These are phyloP conservation scores for Colletotrichum liaoningense DNA, from an alignment of 2,329 filamentous ascomycete genomes.

Conservation along the genomic window DNA sequence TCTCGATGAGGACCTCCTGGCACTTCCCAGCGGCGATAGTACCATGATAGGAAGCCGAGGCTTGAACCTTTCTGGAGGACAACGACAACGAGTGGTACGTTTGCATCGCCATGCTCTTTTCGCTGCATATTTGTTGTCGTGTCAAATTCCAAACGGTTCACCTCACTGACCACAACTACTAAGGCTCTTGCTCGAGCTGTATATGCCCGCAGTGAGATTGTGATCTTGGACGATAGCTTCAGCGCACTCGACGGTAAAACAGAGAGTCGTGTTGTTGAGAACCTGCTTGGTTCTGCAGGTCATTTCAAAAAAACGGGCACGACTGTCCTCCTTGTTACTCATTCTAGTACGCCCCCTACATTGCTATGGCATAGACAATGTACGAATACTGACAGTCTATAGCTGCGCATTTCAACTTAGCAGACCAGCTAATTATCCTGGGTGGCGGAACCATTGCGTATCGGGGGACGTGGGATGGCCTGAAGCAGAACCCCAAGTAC, in stretches of 20 bases:
- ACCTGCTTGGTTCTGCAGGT: conserved; percentile 36
- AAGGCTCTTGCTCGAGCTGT: conserved; percentile 28
- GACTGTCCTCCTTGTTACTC: conserved; percentile 31
- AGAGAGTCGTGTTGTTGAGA: conserved; percentile 24
- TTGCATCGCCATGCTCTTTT: not conserved
- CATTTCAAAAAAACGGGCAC: conserved; percentile 35
- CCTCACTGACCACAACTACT: not conserved
- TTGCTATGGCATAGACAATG: not conserved
- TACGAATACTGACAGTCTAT: not conserved
- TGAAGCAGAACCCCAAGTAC: not conserved
- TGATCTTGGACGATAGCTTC: conserved; percentile 30
- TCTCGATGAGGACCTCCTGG: conserved; percentile 32
- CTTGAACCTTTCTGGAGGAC: conserved; percentile 37
- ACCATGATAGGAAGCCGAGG: conserved; percentile 36
- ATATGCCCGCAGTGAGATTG: conserved; percentile 4
- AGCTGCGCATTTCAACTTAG: conserved; percentile 10
- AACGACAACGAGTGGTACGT: conserved; percentile 40
- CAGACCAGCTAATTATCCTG: conserved; percentile 5
- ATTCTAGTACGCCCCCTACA: not conserved
- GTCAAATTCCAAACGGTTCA: not conserved
- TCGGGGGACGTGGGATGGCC: conserved; percentile 8
- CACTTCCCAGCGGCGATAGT: conserved; percentile 36
- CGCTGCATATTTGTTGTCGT: no score
- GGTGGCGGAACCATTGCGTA: not conserved
- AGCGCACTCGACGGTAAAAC: conserved; percentile 35